Evolutionary conservation across 1,284 basidiomycete genomes (phyloP).

Genomic region (Phaffia rhodozyma): DNA sequence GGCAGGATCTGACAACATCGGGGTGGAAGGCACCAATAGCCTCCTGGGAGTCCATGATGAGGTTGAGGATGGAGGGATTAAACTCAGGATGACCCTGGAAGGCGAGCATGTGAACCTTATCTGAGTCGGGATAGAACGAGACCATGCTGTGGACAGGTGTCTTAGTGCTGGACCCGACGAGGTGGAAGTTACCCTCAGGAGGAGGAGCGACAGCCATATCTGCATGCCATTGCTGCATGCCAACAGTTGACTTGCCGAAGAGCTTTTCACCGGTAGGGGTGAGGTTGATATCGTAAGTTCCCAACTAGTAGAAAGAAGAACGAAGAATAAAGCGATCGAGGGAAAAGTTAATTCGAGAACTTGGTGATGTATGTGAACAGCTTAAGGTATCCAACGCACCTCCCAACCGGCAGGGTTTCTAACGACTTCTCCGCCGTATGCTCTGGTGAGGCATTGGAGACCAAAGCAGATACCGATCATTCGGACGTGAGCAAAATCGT

Average conservation of each 20-base stretch:
- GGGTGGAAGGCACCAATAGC: too few species aligned
- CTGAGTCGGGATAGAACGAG: constrained; percentile 34
- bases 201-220: constrained; percentile 12
- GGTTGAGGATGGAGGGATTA: neutral
- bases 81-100: constrained; percentile 42
- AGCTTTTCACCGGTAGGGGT: constrained; percentile 7
- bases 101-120: constrained; percentile 34
- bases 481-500: constrained; percentile 7
- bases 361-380: neutral
- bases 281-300: constrained; percentile 9
- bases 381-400: constrained; percentile 7
- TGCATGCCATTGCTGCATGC: constrained; percentile 17
- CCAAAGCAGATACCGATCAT: constrained; percentile 17
- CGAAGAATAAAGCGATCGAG: constrained; percentile 2
- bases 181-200: constrained; percentile 25
- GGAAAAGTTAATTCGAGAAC: neutral
- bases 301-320: constrained; percentile 4
- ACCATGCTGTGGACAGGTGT: constrained; percentile 40
- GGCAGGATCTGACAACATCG: too few species aligned
- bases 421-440: constrained; percentile 9
- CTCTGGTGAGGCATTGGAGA: constrained; percentile 12
- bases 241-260: neutral
- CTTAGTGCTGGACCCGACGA: constrained; percentile 35
- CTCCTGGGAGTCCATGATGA: too few species aligned
- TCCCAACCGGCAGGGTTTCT: constrained; percentile 17